Evolutionary conservation across 2,329 filamentous ascomycete species (phyloP).

Genomic region (Apiospora kogelbergensis): DNA sequence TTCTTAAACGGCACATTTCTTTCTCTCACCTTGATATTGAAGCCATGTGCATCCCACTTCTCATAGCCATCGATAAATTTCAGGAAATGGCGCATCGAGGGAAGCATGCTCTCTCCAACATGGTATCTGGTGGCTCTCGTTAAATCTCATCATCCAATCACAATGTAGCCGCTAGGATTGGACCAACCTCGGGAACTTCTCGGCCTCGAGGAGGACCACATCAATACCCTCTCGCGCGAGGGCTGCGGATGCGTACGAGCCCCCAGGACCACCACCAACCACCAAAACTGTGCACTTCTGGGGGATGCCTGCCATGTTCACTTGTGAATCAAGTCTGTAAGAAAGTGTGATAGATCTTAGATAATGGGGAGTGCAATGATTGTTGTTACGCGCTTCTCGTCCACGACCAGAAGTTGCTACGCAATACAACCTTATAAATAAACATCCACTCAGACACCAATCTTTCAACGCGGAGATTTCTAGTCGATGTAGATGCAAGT

Average conservation of each 20-base stretch:
- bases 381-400: no score
- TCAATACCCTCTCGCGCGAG: conserved; percentile 47
- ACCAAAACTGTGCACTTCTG: conserved; percentile 41
- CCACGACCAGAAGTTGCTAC: no score
- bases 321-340: no score
- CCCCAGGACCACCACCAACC: conserved; percentile 44
- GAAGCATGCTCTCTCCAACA: conserved; percentile 38
- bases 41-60: conserved; percentile 40
- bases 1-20: no score
- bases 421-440: no score
- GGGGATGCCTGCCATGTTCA: no score
- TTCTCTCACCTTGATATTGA: conserved; percentile 39
- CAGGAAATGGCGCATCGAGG: conserved; percentile 41
- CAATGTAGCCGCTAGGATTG: no score
- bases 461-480: no score
- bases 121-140: conserved; percentile 33
- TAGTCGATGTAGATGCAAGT: no score
- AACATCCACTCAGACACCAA: no score
- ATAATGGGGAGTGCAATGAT: not conserved
- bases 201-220: conserved; percentile 43
- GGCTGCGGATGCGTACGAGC: conserved; percentile 42
- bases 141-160: no score
- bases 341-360: no score
- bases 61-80: conserved; percentile 43
- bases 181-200: conserved; percentile 39